Evolutionary conservation across 2,329 filamentous ascomycete species (phyloP), one percentile per base, ranked within the genome.

Genomic region (Aspergillus oerlinghausenensis): DNA sequence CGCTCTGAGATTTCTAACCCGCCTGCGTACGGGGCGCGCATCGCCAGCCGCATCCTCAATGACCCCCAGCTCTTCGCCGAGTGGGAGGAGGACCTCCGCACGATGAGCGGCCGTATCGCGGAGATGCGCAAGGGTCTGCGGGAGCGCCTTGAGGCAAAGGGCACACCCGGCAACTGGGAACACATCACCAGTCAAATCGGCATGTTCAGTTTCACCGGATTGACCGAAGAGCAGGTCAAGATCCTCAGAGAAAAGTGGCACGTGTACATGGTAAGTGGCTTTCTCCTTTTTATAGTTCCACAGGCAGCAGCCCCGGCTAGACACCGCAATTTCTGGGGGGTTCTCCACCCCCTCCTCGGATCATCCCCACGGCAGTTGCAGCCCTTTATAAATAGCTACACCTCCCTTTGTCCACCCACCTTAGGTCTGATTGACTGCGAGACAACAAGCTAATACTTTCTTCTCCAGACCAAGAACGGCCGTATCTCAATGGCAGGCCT

Each of bases 121-220:
- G 84, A 85, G 70, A 99, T 97, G 94, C 87, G 94, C 62, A 85
- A 85, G 69, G 85, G 84, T 3, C 79, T 99, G 65, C 84, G 90
- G 51, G 77, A 79, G 55, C 90, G 92, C 75, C 84, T 99, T 10
- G 93, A 97, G 77, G 85, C 87, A 69, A 83, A 93, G 58, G 85
- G 84, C 29, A 97, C 94, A 0, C 93, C 93, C 0, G 93, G 93
- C 32, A 88, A 84, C 14, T 99, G 94, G 94, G 90, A 92, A 70
- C 94, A 99, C 78, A 96, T 99, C 73, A 97, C 92, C 17, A 90
- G 95, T 68, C 94, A 99, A 82, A 99, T 99, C 71, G 94, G 94
- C 79, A 99, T 99, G 94, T 99, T 99, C 79, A 93, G 88, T 74
- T 99, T 96, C 56, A 81, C 80, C 0, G 82, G 82, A 0, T 68